Percentiles rank a stretch among this genome's conserved stretches.
phyloP scores from a whole-genome alignment of 768 basidiomycete genomes.

The Pisolithus albus region DNA sequence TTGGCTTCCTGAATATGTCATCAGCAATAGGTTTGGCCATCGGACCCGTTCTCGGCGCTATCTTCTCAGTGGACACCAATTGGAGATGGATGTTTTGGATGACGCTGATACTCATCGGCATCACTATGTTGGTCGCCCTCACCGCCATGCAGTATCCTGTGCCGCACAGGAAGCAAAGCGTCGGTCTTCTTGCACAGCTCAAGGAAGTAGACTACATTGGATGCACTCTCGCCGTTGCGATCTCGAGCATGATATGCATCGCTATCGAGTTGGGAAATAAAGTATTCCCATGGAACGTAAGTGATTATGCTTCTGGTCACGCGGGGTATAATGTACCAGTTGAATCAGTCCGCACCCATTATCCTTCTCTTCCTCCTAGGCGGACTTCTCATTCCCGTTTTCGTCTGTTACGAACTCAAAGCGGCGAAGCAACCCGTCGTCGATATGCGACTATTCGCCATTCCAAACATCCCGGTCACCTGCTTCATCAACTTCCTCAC shows the following conservation, averaged over 20 bases:
- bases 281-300: constrained; percentile 28
- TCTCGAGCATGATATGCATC: constrained; percentile 30
- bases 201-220: constrained; percentile 30
- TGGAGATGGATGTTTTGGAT: constrained; percentile 48
- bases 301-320: constrained; percentile 5
- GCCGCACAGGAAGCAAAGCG: constrained; percentile 25
- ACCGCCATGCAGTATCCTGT: constrained; percentile 27
- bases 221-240: constrained; percentile 23
- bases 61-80: constrained; percentile 34
- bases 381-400: constrained; percentile 26
- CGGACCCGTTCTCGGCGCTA: constrained; percentile 42
- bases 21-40: constrained; percentile 39
- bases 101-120: constrained; percentile 27
- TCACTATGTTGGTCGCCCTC: constrained; percentile 23
- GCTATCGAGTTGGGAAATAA: constrained; percentile 36
- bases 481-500: constrained; percentile 34
- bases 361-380: constrained; percentile 24
- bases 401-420: constrained; percentile 30
- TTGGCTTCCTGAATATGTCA: constrained; percentile 30
- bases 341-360: constrained; percentile 23
- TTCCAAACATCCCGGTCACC: constrained; percentile 30
- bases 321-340: constrained; percentile 2
- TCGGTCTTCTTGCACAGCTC: constrained; percentile 27
- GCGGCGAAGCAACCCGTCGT: constrained; percentile 28
- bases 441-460: constrained; percentile 27